Conservation (phyloP, 2,329 filamentous ascomycete genomes). For the Fusarium graminum region DNA sequence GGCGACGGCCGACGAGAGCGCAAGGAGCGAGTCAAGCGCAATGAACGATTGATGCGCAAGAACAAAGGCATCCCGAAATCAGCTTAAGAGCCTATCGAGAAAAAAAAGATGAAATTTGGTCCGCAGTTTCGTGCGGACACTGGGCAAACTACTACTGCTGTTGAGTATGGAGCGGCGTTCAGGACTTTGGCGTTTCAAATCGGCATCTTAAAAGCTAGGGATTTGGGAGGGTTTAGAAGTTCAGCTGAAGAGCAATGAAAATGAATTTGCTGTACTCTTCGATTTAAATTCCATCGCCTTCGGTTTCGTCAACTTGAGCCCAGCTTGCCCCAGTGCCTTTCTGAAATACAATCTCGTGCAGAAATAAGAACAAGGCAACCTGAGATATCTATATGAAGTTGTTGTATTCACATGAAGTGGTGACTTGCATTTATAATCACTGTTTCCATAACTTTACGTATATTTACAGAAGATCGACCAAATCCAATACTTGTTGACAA, state of each 20-base stretch:
- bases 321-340: constrained; percentile 16
- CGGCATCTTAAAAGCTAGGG: constrained; percentile 44
- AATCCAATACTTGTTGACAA: too few relatives aligned
- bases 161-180: constrained; percentile 50
- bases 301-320: constrained; percentile 33
- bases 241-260: constrained; percentile 38
- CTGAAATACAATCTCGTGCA: constrained; percentile 40
- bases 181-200: constrained; percentile 49
- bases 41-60: constrained; percentile 76
- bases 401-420: too few relatives aligned
- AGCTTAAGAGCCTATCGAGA: constrained; percentile 20
- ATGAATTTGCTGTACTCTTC: constrained; percentile 37
- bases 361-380: too few relatives aligned
- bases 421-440: too few relatives aligned
- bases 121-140: constrained; percentile 19
- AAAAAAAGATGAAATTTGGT: constrained; percentile 8
- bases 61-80: constrained; percentile 64
- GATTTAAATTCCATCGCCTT: constrained; percentile 32
- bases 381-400: too few relatives aligned
- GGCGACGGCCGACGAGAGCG: constrained; percentile 74
- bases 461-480: too few relatives aligned
- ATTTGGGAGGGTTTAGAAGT: constrained; percentile 35
- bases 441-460: too few relatives aligned
- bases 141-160: constrained; percentile 27
- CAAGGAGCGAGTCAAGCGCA: constrained; percentile 77